Evolutionary conservation across 2,329 filamentous ascomycete genomes (phyloP).

Genomic region (Clarireedia homoeocarpa): DNA sequence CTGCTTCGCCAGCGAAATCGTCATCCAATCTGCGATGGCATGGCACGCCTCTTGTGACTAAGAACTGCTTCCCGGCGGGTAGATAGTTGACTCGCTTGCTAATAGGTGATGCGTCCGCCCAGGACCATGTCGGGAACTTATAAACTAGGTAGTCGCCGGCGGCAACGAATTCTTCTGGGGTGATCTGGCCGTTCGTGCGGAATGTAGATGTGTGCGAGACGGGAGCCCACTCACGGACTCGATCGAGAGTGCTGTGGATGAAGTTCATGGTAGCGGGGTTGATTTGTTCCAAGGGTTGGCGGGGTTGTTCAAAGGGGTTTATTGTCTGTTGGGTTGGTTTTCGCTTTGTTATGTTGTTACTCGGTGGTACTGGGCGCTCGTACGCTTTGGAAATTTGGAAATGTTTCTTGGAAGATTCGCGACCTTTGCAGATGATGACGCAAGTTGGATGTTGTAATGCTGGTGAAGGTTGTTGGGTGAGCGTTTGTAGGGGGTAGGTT

Average conservation of each 20-base stretch:
- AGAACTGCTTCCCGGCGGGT: conserved; percentile 85
- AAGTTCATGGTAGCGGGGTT: conserved; percentile 60
- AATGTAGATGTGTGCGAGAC: conserved; percentile 89
- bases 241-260: conserved; percentile 87
- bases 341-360: background rate
- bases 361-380: background rate
- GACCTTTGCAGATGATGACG: background rate
- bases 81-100: conserved; percentile 73
- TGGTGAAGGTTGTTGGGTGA: background rate
- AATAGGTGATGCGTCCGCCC: conserved; percentile 80
- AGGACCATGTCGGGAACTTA: conserved; percentile 98
- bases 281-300: conserved; percentile 5
- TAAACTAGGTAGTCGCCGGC: conserved; percentile 97
- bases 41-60: conserved; percentile 89
- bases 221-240: conserved; percentile 85
- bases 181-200: conserved; percentile 88
- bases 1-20: conserved; percentile 83
- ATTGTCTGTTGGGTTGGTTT: background rate
- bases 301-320: background rate
- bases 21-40: conserved; percentile 88
- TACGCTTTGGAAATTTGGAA: background rate
- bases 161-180: conserved; percentile 90
- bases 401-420: background rate
- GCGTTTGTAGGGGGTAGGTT: background rate
- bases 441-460: background rate